Evolutionary conservation across 805 yeast species (phyloP).

Genomic region (Metschnikowia cubensis): DNA sequence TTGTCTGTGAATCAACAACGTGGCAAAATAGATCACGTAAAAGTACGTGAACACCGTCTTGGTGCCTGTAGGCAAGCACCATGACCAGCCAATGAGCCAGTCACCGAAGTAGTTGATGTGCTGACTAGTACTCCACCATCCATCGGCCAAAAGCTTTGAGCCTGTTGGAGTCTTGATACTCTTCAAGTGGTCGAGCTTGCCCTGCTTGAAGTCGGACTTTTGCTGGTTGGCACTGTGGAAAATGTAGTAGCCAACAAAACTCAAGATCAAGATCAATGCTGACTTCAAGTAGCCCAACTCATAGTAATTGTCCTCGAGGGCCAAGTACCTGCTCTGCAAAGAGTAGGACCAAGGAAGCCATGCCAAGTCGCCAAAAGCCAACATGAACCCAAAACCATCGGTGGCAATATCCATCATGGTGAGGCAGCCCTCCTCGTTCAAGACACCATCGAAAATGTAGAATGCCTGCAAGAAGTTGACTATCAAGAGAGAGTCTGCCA

Average conservation of each 20-base stretch:
- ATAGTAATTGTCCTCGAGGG: slow-evolving; percentile 51
- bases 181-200: slow-evolving; percentile 64
- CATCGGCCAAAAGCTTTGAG: slow-evolving; percentile 75
- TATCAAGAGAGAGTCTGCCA: slow-evolving; percentile 69
- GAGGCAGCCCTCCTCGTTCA: slow-evolving; percentile 83
- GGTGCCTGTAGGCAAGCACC: slow-evolving; percentile 90
- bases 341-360: slow-evolving; percentile 91
- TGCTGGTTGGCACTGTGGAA: slow-evolving; percentile 84
- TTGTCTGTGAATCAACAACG: slow-evolving; percentile 83
- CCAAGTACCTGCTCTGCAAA: slow-evolving; percentile 77
- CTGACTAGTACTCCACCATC: slow-evolving; percentile 95
- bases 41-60: slow-evolving; percentile 81
- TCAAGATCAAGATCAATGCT: slow-evolving; percentile 43
- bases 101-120: slow-evolving; percentile 96
- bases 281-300: slow-evolving; percentile 45
- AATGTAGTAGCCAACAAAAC: slow-evolving; percentile 66
- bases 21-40: slow-evolving; percentile 78
- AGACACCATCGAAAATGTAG: slow-evolving; percentile 87
- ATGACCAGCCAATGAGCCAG: slow-evolving; percentile 85
- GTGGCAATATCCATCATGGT: slow-evolving; percentile 96
- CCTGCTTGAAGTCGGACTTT: slow-evolving; percentile 78
- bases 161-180: slow-evolving; percentile 69
- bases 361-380: slow-evolving; percentile 89
- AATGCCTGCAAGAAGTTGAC: slow-evolving; percentile 69
- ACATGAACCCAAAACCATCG: slow-evolving; percentile 97